Evolutionary conservation across 371 early-diverging fungal genomes (phyloP).

Genomic region (Actinomortierella ambigua): DNA sequence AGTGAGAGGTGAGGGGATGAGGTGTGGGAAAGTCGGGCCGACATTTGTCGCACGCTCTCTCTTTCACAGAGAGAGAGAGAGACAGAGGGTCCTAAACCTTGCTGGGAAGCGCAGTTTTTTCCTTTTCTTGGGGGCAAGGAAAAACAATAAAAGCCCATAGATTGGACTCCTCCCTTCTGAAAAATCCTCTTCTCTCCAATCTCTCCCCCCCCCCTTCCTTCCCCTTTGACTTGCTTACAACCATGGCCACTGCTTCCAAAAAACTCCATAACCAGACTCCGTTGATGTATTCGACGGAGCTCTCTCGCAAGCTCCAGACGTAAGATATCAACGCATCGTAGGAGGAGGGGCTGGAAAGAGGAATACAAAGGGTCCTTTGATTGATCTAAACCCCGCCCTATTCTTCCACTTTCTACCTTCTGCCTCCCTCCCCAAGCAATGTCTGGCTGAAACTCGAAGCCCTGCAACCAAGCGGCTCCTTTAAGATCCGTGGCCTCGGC

Average conservation of each 20-base stretch:
- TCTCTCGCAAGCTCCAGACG: constrained; percentile 52
- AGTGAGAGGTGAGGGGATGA: constrained; percentile 8
- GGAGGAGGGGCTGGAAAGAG: too few species aligned
- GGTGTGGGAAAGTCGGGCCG: background rate
- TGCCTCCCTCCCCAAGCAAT: constrained; percentile 49
- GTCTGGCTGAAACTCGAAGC: constrained; percentile 76
- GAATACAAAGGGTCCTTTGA: background rate
- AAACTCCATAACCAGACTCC: constrained; percentile 52
- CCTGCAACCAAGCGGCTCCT: constrained; percentile 77
- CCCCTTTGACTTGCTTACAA: background rate
- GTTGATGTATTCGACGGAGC: constrained; percentile 50
- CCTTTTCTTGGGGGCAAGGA: background rate
- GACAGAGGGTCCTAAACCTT: background rate
- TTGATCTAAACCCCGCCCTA: background rate
- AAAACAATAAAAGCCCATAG: background rate
- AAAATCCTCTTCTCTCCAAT: background rate
- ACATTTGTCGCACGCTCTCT: background rate
- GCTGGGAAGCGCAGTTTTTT: background rate
- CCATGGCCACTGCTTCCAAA: constrained; percentile 26
- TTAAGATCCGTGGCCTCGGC: constrained; percentile 77
- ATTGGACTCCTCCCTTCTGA: background rate
- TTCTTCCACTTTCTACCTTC: background rate
- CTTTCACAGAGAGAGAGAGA: background rate
- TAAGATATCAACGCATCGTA: too few species aligned
- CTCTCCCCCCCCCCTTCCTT: background rate